Evolutionary conservation across 495 filamentous ascomycete species (phyloP).

Genomic region (Tuber umbilicatum): DNA sequence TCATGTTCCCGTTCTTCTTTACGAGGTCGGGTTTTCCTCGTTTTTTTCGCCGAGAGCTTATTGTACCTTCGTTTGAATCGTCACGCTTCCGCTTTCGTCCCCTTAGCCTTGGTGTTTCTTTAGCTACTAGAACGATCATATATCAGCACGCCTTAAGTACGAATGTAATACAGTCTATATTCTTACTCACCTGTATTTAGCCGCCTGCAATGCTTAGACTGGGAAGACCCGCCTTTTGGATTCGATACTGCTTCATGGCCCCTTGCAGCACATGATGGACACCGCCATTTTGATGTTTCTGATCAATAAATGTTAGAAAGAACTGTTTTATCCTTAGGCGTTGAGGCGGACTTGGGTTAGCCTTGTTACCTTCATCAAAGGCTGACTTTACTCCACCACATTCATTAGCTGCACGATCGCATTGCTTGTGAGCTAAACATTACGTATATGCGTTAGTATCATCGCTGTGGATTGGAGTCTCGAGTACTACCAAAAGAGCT

Average conservation of each 20-base stretch:
- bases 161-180: neutral
- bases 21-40: constrained; percentile 28
- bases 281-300: constrained; percentile 70
- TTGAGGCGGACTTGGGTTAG: constrained; percentile 1
- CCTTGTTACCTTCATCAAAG: constrained; percentile 54
- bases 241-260: constrained; percentile 53
- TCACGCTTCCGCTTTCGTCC: constrained; percentile 38
- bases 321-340: neutral
- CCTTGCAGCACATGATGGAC: constrained; percentile 65
- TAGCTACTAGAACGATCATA: constrained; percentile 54
- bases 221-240: constrained; percentile 41
- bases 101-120: constrained; percentile 47
- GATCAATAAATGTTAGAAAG: constrained; percentile 29
- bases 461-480: constrained; percentile 35
- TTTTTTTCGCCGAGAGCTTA: constrained; percentile 36
- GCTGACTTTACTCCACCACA: constrained; percentile 53
- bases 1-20: constrained; percentile 18
- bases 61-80: constrained; percentile 43
- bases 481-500: constrained; percentile 75
- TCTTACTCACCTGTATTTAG: constrained; percentile 44
- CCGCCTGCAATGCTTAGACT: constrained; percentile 39
- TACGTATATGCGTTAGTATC: constrained; percentile 34
- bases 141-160: constrained; percentile 61
- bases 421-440: constrained; percentile 79
- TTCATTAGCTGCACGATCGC: constrained; percentile 68